Percentiles rank a stretch among this genome's conserved stretches.
Evolutionary conservation across 2,329 filamentous ascomycete genomes (phyloP).

Genomic region (Westerdykella ornata): DNA sequence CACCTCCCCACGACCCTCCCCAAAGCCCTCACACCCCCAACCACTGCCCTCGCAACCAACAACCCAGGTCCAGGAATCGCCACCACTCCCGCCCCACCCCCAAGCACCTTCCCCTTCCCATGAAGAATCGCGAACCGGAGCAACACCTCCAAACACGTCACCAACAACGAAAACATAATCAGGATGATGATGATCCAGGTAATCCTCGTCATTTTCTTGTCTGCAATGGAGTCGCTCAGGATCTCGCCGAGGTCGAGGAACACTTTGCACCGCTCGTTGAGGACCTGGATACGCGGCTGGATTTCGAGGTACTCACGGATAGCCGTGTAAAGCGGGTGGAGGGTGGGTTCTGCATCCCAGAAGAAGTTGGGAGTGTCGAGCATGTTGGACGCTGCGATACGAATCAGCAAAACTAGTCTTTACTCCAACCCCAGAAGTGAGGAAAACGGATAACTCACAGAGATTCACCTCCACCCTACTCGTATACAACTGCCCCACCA

Average conservation of each 20-base stretch:
- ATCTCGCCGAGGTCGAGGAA: conserved; percentile 97
- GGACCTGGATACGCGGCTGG: conserved; percentile 87
- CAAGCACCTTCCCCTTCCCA: conserved; percentile 16
- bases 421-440: not conserved
- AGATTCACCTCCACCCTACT: conserved; percentile 95
- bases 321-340: conserved; percentile 88
- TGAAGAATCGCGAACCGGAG: conserved; percentile 59
- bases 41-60: conserved; percentile 18
- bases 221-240: conserved; percentile 81
- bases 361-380: conserved; percentile 96
- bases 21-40: conserved; percentile 19
- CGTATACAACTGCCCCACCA: conserved; percentile 85
- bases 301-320: conserved; percentile 98
- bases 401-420: conserved; percentile 1
- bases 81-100: conserved; percentile 1
- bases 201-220: conserved; percentile 91
- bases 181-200: conserved; percentile 98
- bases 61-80: conserved; percentile 25
- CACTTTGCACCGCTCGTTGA: conserved; percentile 93
- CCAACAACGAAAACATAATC: conserved; percentile 82
- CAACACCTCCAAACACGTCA: conserved; percentile 84
- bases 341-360: conserved; percentile 93
- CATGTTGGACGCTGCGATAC: conserved; percentile 72
- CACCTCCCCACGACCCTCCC: conserved; percentile 6
- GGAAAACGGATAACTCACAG: conserved; percentile 55